A percentile compares a stretch with the other conserved stretches of the same genome.
phyloP scores from a whole-genome alignment of 2,329 filamentous ascomycete species.

The Cephalotrichum gorgonifer region DNA sequence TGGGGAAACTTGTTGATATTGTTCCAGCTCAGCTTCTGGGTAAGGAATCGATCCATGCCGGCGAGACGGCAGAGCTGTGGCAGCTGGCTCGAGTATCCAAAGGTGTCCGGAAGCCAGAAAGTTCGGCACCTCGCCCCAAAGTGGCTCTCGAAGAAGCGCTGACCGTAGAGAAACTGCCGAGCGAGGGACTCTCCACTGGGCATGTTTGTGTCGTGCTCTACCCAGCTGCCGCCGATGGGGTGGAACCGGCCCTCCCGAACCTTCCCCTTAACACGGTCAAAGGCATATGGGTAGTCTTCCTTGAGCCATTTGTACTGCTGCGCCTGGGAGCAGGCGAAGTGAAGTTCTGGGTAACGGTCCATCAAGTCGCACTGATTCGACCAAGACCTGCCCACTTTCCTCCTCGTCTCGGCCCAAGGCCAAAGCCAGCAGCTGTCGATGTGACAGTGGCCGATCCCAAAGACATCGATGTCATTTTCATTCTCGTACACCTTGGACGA shows the following conservation, averaged over 20 bases:
- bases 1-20: conserved; percentile 99
- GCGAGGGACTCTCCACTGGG: conserved; percentile 91
- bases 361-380: conserved; percentile 93
- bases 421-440: conserved; percentile 98
- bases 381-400: conserved; percentile 93
- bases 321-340: conserved; percentile 86
- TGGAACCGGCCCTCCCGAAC: conserved; percentile 87
- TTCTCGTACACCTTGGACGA: conserved; percentile 75
- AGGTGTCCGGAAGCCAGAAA: conserved; percentile 97
- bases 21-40: conserved; percentile 98
- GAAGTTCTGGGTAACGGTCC: conserved; percentile 87
- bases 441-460: conserved; percentile 89
- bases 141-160: conserved; percentile 85
- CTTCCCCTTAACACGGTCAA: conserved; percentile 83
- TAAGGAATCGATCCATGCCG: conserved; percentile 96
- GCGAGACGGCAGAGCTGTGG: conserved; percentile 87
- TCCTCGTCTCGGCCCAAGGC: conserved; percentile 96
- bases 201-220: conserved; percentile 97
- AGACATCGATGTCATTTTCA: conserved; percentile 66
- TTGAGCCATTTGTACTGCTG: conserved; percentile 99
- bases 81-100: conserved; percentile 91
- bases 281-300: conserved; percentile 75
- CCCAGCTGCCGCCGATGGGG: conserved; percentile 95
- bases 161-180: conserved; percentile 89
- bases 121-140: conserved; percentile 84